Conservation (phyloP, 768 basidiomycete species). For the Pleurotus eryngii region DNA sequence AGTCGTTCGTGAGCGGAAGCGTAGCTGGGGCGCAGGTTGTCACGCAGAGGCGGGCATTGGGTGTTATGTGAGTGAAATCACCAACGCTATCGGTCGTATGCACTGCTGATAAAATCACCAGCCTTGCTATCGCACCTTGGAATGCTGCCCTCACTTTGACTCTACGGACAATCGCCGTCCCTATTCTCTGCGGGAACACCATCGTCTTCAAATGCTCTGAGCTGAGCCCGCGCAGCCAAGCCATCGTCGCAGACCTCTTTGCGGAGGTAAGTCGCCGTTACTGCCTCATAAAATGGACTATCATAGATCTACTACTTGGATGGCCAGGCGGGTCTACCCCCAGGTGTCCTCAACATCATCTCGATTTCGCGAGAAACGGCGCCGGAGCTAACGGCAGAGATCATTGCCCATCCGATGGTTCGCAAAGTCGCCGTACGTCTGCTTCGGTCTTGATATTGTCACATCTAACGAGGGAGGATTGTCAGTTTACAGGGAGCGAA, state of each 20-base stretch:
- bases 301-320: too few relatives aligned
- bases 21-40: constrained; percentile 42
- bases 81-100: too few relatives aligned
- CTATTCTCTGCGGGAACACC: constrained; percentile 55
- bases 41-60: constrained; percentile 45
- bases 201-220: constrained; percentile 53
- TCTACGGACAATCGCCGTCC: constrained; percentile 41
- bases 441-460: background rate
- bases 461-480: background rate
- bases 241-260: constrained; percentile 42
- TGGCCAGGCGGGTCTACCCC: too few relatives aligned
- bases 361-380: constrained; percentile 41
- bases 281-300: too few relatives aligned
- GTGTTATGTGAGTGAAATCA: constrained; percentile 43
- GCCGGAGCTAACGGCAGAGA: constrained; percentile 34
- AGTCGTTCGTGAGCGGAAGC: constrained; percentile 36
- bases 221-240: constrained; percentile 43
- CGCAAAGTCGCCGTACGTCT: constrained; percentile 48
- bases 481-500: constrained; percentile 55
- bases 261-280: too few relatives aligned
- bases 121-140: constrained; percentile 55
- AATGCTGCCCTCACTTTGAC: constrained; percentile 47
- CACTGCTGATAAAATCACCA: constrained; percentile 13
- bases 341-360: constrained; percentile 51
- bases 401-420: constrained; percentile 49